Evolutionary conservation across 352 stramenopile genomes (phyloP).

Genomic region (Phytophthora sojae): DNA sequence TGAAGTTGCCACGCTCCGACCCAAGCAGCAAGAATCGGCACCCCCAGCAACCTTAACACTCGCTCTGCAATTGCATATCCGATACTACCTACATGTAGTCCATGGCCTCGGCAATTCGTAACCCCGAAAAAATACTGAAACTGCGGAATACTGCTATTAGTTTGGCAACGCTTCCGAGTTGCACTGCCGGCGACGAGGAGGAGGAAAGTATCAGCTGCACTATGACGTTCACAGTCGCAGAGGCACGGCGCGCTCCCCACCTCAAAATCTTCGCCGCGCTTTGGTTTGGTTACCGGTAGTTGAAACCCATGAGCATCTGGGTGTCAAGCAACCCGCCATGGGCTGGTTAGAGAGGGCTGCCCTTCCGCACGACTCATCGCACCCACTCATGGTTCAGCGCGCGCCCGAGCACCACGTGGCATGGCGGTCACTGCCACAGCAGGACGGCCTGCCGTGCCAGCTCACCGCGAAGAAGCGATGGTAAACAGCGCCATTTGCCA

Average conservation of each 20-base stretch:
- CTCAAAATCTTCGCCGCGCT: neutral
- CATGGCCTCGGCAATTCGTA: neutral
- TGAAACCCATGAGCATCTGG: constrained; percentile 12
- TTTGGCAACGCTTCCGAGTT: neutral
- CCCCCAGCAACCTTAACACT: neutral
- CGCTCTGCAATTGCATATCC: neutral
- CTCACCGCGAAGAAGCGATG: neutral
- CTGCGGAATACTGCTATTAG: neutral
- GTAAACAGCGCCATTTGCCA: neutral
- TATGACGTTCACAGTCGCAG: constrained; percentile 9
- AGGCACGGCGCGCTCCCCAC: constrained; percentile 4
- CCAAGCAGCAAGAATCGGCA: neutral
- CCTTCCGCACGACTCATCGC: neutral
- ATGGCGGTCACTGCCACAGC: neutral
- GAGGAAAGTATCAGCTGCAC: neutral
- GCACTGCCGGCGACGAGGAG: neutral
- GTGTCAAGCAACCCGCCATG: constrained; percentile 14
- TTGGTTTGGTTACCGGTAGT: too few species aligned
- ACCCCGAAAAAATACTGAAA: neutral
- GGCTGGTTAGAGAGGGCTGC: neutral
- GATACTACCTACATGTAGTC: too few species aligned
- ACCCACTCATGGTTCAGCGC: constrained; percentile 5
- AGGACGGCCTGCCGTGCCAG: neutral
- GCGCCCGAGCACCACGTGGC: neutral
- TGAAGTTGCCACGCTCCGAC: neutral